Percentiles rank a stretch among this genome's conserved stretches.
Evolutionary conservation across 768 basidiomycete genomes (phyloP).

Genomic region (Rhizopogon roseolus): DNA sequence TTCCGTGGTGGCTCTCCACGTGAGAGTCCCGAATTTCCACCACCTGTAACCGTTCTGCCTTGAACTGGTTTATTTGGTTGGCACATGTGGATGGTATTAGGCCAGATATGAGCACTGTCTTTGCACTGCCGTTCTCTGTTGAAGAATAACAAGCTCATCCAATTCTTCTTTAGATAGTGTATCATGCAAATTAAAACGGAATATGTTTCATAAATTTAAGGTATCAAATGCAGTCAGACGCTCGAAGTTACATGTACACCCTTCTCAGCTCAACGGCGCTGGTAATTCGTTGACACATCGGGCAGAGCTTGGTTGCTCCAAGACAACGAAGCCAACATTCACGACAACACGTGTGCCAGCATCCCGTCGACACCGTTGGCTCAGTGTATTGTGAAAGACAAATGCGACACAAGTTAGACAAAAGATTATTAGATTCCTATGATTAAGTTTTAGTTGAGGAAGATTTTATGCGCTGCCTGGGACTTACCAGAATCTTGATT

Average conservation of each 20-base stretch:
- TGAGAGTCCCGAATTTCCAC: slow-evolving; percentile 20
- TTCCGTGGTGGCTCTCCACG: slow-evolving; percentile 53
- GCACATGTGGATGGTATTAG: slow-evolving; percentile 64
- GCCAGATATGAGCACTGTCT: slow-evolving; percentile 78
- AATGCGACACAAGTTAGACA: slow-evolving; percentile 67
- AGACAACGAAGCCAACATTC: slow-evolving; percentile 85
- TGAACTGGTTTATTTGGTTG: slow-evolving; percentile 44
- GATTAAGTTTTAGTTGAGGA: neutral
- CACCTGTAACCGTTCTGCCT: slow-evolving; percentile 43
- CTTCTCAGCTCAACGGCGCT: slow-evolving; percentile 68
- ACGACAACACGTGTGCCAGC: slow-evolving; percentile 84
- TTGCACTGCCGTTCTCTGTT: neutral
- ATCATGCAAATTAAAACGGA: neutral
- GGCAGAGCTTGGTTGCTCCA: slow-evolving; percentile 77
- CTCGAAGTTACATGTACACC: slow-evolving; percentile 55
- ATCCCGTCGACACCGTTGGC: slow-evolving; percentile 77
- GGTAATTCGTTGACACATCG: slow-evolving; percentile 86
- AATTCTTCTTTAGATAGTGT: neutral
- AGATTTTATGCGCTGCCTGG: neutral
- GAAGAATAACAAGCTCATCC: neutral
- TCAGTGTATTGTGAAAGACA: slow-evolving; percentile 76
- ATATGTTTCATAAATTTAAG: neutral
- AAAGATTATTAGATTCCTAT: neutral
- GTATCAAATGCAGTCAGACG: neutral
- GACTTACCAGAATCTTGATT: slow-evolving; percentile 49